Percentiles rank a stretch among this genome's conserved stretches.
phyloP scores from a whole-genome alignment of 2,329 filamentous ascomycete species.

The Paecilomyces niveus region DNA sequence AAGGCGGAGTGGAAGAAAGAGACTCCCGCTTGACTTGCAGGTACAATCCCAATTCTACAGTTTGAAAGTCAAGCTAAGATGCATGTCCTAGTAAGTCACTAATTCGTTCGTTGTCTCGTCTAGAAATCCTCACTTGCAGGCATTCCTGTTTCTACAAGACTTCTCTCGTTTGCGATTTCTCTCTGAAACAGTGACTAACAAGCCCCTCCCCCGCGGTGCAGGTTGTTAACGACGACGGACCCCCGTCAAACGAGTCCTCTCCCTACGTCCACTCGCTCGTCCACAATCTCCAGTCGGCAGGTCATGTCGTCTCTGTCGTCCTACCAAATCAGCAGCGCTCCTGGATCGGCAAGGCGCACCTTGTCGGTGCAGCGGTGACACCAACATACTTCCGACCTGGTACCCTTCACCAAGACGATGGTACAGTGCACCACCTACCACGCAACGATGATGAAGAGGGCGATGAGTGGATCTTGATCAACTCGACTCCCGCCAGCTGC shows the following conservation, averaged over 20 bases:
- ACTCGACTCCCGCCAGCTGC: conserved; percentile 74
- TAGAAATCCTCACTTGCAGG: neutral
- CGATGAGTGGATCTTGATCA: conserved; percentile 75
- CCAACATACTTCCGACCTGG: conserved; percentile 74
- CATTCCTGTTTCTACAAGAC: neutral
- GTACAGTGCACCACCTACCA: conserved; percentile 58
- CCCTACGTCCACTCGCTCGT: conserved; percentile 74
- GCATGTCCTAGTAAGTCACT: conserved; percentile 44
- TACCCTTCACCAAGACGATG: conserved; percentile 56
- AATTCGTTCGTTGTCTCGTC: neutral
- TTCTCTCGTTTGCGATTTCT: neutral
- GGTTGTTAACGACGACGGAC: conserved; percentile 68
- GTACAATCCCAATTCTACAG: neutral
- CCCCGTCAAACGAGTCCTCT: conserved; percentile 68
- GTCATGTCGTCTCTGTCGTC: conserved; percentile 84
- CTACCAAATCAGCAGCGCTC: conserved; percentile 87
- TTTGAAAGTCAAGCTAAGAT: conserved; percentile 22
- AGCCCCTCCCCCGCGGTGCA: conserved; percentile 10
- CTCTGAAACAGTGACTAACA: conserved; percentile 3
- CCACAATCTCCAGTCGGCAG: conserved; percentile 61
- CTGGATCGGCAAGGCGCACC: conserved; percentile 98
- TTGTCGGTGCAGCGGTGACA: conserved; percentile 81
- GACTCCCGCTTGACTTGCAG: neutral
- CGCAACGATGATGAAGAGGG: conserved; percentile 51
- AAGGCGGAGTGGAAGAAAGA: neutral